A percentile compares a stretch with the other conserved stretches of the same genome.
Evolutionary conservation across 805 yeast genomes (phyloP).

Genomic region (Yamadazyma tumulicola): DNA sequence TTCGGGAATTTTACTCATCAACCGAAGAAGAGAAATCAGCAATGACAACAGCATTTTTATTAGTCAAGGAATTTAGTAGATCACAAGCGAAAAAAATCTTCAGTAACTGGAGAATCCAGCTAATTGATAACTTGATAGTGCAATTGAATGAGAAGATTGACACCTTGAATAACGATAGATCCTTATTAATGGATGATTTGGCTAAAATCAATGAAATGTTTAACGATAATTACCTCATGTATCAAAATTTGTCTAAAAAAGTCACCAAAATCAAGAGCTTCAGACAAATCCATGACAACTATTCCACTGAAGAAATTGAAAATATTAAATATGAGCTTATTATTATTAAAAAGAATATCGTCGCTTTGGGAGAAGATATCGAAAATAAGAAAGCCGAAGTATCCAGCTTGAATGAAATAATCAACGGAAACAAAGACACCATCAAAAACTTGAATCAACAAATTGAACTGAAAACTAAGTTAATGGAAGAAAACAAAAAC

Average conservation of each 20-base stretch:
- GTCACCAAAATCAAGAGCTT: slow-evolving; percentile 16
- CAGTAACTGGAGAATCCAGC: slow-evolving; percentile 60
- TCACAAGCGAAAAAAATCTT: slow-evolving; percentile 53
- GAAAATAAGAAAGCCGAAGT: slow-evolving; percentile 3
- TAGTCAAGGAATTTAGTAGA: slow-evolving; percentile 49
- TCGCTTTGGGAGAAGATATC: slow-evolving; percentile 12
- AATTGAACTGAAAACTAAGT: slow-evolving; percentile 7
- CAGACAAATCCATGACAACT: slow-evolving; percentile 7
- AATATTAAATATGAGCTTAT: slow-evolving; percentile 11
- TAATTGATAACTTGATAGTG: slow-evolving; percentile 42
- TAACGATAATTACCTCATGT: slow-evolving; percentile 9
- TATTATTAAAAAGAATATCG: slow-evolving; percentile 10
- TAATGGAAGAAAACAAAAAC: slow-evolving; percentile 12
- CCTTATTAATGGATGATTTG: slow-evolving; percentile 3
- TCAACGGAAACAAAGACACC: slow-evolving; percentile 1
- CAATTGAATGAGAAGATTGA: slow-evolving; percentile 19
- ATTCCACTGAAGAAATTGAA: slow-evolving; percentile 9
- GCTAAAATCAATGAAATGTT: slow-evolving; percentile 7
- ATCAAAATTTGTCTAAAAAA: slow-evolving; percentile 13
- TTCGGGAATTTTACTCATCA: slow-evolving; percentile 46
- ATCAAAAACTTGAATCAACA: slow-evolving; percentile 7
- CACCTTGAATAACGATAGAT: slow-evolving; percentile 10
- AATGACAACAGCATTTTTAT: slow-evolving; percentile 47
- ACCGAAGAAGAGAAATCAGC: slow-evolving; percentile 32
- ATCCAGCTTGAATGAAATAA: neutral